Percentiles rank a stretch among this genome's conserved stretches.
These are phyloP conservation scores for Sporisorium graminicola DNA, from an alignment of 1,284 basidiomycete genomes.

Conservation along the genomic window DNA sequence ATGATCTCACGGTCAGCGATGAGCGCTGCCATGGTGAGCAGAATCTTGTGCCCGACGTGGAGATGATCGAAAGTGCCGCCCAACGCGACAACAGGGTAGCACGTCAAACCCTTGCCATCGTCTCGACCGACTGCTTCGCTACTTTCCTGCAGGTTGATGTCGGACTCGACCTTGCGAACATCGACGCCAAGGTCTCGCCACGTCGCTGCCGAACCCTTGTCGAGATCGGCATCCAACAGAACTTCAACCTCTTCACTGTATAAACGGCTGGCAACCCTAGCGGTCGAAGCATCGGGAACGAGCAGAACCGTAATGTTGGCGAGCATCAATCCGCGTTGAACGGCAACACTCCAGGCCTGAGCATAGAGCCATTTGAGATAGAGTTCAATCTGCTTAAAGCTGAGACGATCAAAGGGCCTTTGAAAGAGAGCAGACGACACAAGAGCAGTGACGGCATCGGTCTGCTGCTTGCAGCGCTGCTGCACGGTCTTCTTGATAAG, in stretches of 20 bases:
- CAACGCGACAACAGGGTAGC: constrained; percentile 70
- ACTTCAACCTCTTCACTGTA: constrained; percentile 4
- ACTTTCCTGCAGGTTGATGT: constrained; percentile 4
- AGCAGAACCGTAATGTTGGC: constrained; percentile 60
- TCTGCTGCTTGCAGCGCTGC: constrained; percentile 16
- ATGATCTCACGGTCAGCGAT: constrained; percentile 84
- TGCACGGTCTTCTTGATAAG: constrained; percentile 41
- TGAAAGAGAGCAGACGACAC: constrained; percentile 41
- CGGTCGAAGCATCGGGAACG: constrained; percentile 25
- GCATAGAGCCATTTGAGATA: constrained; percentile 64
- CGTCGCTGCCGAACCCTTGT: neutral
- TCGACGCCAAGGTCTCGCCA: constrained; percentile 17
- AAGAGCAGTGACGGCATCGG: constrained; percentile 35
- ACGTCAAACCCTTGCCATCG: constrained; percentile 31
- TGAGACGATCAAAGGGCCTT: constrained; percentile 13
- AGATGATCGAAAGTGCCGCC: constrained; percentile 96
- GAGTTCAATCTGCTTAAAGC: constrained; percentile 55
- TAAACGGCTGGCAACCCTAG: constrained; percentile 9
- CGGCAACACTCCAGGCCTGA: constrained; percentile 60
- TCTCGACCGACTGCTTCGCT: constrained; percentile 22
- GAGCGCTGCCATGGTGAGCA: constrained; percentile 90
- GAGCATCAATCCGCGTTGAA: constrained; percentile 43
- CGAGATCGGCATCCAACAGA: constrained; percentile 18
- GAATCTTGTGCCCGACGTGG: constrained; percentile 96
- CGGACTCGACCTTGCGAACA: constrained; percentile 8